These are phyloP conservation scores for Pharnaceum exiguum DNA, from an alignment of 148 eudicot species.

Conservation along the genomic window DNA sequence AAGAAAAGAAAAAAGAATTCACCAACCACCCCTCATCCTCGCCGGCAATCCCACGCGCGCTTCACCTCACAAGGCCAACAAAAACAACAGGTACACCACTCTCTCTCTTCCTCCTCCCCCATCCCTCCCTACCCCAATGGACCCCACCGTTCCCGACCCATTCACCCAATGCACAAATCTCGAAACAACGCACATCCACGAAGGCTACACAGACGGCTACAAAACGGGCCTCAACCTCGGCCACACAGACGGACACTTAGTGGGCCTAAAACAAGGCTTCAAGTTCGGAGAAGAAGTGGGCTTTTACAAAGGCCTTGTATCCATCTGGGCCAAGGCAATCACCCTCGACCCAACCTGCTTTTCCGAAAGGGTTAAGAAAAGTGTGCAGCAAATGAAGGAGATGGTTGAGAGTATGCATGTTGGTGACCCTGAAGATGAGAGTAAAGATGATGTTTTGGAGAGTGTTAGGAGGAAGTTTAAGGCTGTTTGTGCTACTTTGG, in stretches of 20 bases:
- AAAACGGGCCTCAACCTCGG: constrained; percentile 46
- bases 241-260: constrained; percentile 58
- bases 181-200: constrained; percentile 28
- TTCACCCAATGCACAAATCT: too few species aligned
- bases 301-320: constrained; percentile 63
- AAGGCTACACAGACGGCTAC: constrained; percentile 75
- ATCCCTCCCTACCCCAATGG: too few species aligned
- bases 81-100: constrained; percentile 5
- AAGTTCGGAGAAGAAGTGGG: constrained; percentile 72
- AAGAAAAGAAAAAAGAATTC: too few species aligned
- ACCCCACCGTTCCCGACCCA: too few species aligned
- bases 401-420: constrained; percentile 44
- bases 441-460: constrained; percentile 36
- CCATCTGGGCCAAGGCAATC: constrained; percentile 59
- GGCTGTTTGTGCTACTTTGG: constrained; percentile 60
- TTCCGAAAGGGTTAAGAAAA: constrained; percentile 52
- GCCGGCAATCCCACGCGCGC: too few species aligned
- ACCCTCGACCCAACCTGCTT: constrained; percentile 49
- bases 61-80: too few species aligned
- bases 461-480: constrained; percentile 63
- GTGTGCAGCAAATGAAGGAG: constrained; percentile 45
- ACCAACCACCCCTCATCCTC: too few species aligned
- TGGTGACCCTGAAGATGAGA: constrained; percentile 61
- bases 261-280: constrained; percentile 73
- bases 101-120: neutral